Evolutionary conservation across 2,329 filamentous ascomycete species (phyloP).

Genomic region (Beauveria asiatica): DNA sequence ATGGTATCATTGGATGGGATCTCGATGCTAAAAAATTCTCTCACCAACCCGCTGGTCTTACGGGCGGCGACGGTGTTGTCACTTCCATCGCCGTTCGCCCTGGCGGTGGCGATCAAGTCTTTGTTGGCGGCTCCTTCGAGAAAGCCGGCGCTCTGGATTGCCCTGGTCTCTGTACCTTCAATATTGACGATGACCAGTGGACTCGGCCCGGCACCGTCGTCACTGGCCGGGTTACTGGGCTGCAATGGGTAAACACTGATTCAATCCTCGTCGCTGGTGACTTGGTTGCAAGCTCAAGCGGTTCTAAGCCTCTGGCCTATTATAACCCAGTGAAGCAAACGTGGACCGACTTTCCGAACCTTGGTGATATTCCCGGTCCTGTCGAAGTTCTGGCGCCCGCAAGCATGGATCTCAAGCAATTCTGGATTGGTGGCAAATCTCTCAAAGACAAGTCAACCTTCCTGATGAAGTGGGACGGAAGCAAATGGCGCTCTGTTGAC

Average conservation of each 20-base stretch:
- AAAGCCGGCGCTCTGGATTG: slow-evolving; percentile 77
- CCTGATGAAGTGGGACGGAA: slow-evolving; percentile 74
- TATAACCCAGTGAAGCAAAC: slow-evolving; percentile 60
- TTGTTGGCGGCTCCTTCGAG: slow-evolving; percentile 78
- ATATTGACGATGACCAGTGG: slow-evolving; percentile 66
- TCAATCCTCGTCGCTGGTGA: slow-evolving; percentile 71
- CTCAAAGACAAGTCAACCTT: slow-evolving; percentile 58
- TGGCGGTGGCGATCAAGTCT: slow-evolving; percentile 58
- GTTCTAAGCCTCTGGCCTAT: slow-evolving; percentile 55
- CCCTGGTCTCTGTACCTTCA: slow-evolving; percentile 72
- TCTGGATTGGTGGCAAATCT: slow-evolving; percentile 75
- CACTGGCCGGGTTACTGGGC: slow-evolving; percentile 57
- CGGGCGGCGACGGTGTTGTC: slow-evolving; percentile 62
- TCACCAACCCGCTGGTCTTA: slow-evolving; percentile 66
- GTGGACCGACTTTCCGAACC: slow-evolving; percentile 58
- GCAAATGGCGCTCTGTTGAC: slow-evolving; percentile 58
- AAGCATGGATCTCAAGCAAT: slow-evolving; percentile 59
- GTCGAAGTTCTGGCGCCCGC: slow-evolving; percentile 69
- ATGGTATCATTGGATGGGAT: slow-evolving; percentile 74
- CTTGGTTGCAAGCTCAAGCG: slow-evolving; percentile 57
- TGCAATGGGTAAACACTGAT: slow-evolving; percentile 69
- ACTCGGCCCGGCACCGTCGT: slow-evolving; percentile 66
- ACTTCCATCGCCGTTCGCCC: slow-evolving; percentile 68
- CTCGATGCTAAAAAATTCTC: slow-evolving; percentile 55
- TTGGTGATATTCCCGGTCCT: slow-evolving; percentile 65